Conservation (phyloP, 768 basidiomycete genomes). For the Serendipita vermifera region DNA sequence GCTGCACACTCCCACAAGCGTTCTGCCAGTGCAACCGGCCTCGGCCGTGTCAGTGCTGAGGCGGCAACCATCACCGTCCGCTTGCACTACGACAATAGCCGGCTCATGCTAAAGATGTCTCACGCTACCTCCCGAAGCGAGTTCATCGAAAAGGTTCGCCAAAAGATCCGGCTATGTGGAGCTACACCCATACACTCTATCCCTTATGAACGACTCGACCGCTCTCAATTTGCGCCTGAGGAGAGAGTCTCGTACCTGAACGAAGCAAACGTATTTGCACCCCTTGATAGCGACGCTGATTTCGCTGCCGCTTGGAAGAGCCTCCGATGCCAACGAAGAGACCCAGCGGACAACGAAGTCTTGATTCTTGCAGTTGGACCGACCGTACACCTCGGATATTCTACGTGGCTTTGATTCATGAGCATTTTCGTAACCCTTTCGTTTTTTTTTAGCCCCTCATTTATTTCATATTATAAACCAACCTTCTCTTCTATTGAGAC, state of each 20-base stretch:
- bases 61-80: constrained; percentile 7
- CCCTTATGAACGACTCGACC: background rate
- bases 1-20: too few relatives aligned
- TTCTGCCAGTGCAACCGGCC: too few relatives aligned
- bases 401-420: too few relatives aligned
- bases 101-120: background rate
- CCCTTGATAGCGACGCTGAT: background rate
- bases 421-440: too few relatives aligned
- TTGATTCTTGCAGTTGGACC: constrained; percentile 6
- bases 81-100: constrained; percentile 1
- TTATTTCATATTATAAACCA: too few relatives aligned
- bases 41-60: too few relatives aligned
- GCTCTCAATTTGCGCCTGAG: background rate
- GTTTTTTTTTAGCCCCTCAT: too few relatives aligned
- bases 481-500: too few relatives aligned
- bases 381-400: background rate
- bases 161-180: constrained; percentile 87
- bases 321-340: background rate
- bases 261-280: background rate
- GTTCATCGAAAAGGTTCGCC: constrained; percentile 78
- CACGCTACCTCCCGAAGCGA: constrained; percentile 29
- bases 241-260: background rate
- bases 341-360: constrained; percentile 2
- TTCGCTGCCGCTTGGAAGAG: constrained; percentile 1
- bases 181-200: background rate